These are phyloP conservation scores for Wickerhamiella lipophila DNA, from an alignment of 805 yeast species.

Conservation along the genomic window DNA sequence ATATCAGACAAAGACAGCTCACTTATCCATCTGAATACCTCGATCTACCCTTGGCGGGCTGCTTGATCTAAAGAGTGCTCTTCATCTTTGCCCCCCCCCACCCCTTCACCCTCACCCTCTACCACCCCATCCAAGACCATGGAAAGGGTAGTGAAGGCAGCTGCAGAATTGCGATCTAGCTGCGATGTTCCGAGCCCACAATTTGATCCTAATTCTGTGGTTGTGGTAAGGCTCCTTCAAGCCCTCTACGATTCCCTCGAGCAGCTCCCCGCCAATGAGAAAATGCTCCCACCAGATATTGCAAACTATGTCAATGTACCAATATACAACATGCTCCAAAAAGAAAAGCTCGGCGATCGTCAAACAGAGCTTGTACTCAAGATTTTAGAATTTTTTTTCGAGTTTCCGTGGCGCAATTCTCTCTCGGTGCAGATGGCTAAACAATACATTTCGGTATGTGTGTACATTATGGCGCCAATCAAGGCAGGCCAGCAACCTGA, in stretches of 20 bases:
- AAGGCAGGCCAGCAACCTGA: conserved; percentile 13
- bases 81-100: too few species aligned
- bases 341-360: conserved; percentile 34
- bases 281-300: conserved; percentile 18
- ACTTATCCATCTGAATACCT: too few species aligned
- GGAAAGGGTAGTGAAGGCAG: conserved; percentile 1
- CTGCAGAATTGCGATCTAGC: not conserved
- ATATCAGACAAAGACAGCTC: too few species aligned
- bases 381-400: conserved; percentile 35
- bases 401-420: conserved; percentile 14
- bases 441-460: conserved; percentile 21
- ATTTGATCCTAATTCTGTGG: conserved; percentile 15
- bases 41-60: too few species aligned
- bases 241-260: not conserved
- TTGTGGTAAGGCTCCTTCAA: conserved; percentile 21
- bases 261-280: not conserved
- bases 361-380: conserved; percentile 36
- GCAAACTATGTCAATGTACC: conserved; percentile 58
- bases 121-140: not conserved
- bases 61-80: too few species aligned
- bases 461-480: conserved; percentile 22
- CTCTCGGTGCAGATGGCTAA: conserved; percentile 19
- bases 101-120: too few species aligned
- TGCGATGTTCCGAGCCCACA: conserved; percentile 19
- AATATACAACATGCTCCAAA: conserved; percentile 40